A percentile compares a stretch with the other conserved stretches of the same genome.
Evolutionary conservation across 2,329 filamentous ascomycete species (phyloP).

Genomic region (Spiromastix sp.): DNA sequence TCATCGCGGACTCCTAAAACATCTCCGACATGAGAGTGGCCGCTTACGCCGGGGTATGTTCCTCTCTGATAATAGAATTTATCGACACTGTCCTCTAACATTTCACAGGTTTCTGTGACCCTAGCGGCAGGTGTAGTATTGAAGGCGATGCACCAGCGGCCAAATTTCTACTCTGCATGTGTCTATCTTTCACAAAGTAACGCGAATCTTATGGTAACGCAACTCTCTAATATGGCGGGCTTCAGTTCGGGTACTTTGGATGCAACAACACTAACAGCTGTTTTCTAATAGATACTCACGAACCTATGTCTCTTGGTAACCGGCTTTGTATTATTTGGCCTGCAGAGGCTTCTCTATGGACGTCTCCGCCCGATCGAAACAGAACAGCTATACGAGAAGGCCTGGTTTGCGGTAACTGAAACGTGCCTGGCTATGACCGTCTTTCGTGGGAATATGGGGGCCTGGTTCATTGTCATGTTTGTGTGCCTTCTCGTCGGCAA

Average conservation of each 20-base stretch:
- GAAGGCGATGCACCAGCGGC: slow-evolving; percentile 85
- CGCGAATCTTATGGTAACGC: slow-evolving; percentile 75
- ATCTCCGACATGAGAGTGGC: slow-evolving; percentile 39
- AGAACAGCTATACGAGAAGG: slow-evolving; percentile 93
- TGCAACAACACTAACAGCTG: slow-evolving; percentile 1
- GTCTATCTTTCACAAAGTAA: slow-evolving; percentile 96
- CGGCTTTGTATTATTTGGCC: slow-evolving; percentile 68
- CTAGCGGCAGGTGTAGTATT: slow-evolving; percentile 75
- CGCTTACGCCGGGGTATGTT: slow-evolving; percentile 42
- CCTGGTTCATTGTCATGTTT: slow-evolving; percentile 95
- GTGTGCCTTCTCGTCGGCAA: slow-evolving; percentile 84
- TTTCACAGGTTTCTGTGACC: slow-evolving; percentile 60
- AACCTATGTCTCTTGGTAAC: slow-evolving; percentile 81
- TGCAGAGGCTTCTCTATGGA: slow-evolving; percentile 86
- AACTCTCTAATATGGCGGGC: neutral
- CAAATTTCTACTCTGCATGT: slow-evolving; percentile 97
- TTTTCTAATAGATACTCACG: slow-evolving; percentile 59
- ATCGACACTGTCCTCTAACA: slow-evolving; percentile 9
- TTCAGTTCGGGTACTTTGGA: slow-evolving; percentile 5
- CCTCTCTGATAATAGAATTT: slow-evolving; percentile 4
- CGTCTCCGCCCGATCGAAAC: slow-evolving; percentile 85
- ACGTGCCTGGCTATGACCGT: slow-evolving; percentile 97
- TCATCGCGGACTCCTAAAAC: slow-evolving; percentile 14
- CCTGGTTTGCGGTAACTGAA: slow-evolving; percentile 96
- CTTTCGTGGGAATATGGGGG: slow-evolving; percentile 88